A percentile compares a stretch with the other conserved stretches of the same genome.
Evolutionary conservation across 495 filamentous ascomycete species (phyloP).

Genomic region (Xylaria castorea): DNA sequence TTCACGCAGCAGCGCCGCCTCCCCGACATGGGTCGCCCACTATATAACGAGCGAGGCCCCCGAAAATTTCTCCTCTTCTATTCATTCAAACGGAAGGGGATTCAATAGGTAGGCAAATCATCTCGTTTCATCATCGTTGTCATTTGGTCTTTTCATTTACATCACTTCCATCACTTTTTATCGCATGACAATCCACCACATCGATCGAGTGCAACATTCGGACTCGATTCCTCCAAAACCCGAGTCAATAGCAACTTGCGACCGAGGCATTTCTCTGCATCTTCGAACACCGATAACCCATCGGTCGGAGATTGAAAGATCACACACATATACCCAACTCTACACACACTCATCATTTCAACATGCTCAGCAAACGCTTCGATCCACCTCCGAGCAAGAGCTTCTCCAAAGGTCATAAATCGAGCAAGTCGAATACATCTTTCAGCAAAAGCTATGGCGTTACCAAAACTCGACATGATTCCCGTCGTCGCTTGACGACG

Average conservation of each 20-base stretch:
- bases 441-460: conserved; percentile 55
- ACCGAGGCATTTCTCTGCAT: conserved; percentile 19
- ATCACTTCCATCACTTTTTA: neutral
- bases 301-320: conserved; percentile 7
- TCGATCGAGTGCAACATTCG: neutral
- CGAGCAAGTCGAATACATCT: conserved; percentile 52
- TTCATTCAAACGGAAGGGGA: conserved; percentile 2
- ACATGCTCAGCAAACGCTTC: conserved; percentile 49
- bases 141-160: conserved; percentile 4
- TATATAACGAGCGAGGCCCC: conserved; percentile 41
- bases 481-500: conserved; percentile 50
- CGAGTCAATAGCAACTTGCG: conserved; percentile 7
- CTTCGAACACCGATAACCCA: conserved; percentile 5
- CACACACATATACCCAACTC: conserved; percentile 5
- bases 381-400: conserved; percentile 49
- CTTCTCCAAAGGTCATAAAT: conserved; percentile 51
- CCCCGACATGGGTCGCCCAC: conserved; percentile 38
- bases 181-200: conserved; percentile 8
- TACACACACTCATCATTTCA: conserved; percentile 25
- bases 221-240: neutral
- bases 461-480: conserved; percentile 52
- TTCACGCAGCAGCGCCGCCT: conserved; percentile 26
- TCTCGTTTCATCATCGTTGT: conserved; percentile 10
- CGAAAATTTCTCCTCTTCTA: conserved; percentile 29
- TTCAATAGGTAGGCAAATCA: conserved; percentile 25